A percentile compares a stretch with the other conserved stretches of the same genome.
Evolutionary conservation across 768 basidiomycete species (phyloP).

Genomic region (Xanthoconium stramineum): DNA sequence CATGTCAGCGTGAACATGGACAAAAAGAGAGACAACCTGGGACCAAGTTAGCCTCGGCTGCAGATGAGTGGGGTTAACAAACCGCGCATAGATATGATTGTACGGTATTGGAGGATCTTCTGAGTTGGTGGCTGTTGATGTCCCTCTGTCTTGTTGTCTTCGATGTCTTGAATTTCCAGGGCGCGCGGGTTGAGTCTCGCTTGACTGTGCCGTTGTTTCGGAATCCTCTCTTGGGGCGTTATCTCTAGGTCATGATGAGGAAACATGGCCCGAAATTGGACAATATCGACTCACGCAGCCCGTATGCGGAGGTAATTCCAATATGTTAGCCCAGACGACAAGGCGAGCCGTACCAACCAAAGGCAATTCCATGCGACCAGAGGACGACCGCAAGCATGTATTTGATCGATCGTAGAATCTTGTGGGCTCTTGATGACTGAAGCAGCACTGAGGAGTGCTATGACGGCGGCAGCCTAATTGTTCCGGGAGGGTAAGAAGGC

Average conservation of each 20-base stretch:
- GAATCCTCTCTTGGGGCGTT: constrained; percentile 27
- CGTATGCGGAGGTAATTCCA: constrained; percentile 51
- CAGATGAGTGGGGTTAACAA: not conserved
- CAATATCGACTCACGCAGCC: constrained; percentile 27
- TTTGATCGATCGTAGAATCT: constrained; percentile 44
- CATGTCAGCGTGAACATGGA: constrained; percentile 74
- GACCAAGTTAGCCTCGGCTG: constrained; percentile 15
- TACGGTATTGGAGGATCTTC: constrained; percentile 26
- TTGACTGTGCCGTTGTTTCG: constrained; percentile 25
- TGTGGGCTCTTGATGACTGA: constrained; percentile 47
- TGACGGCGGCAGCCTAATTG: constrained; percentile 48
- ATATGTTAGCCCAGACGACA: constrained; percentile 48
- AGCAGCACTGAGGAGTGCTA: constrained; percentile 47
- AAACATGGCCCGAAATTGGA: not conserved
- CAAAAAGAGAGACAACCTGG: constrained; percentile 55
- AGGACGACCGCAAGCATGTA: constrained; percentile 60
- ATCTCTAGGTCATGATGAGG: constrained; percentile 20
- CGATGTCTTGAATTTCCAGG: constrained; percentile 15
- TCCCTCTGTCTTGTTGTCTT: constrained; percentile 20
- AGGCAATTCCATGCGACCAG: constrained; percentile 65
- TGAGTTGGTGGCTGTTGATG: constrained; percentile 18
- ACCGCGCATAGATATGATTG: constrained; percentile 30
- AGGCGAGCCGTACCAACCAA: constrained; percentile 54
- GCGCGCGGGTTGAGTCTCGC: constrained; percentile 18
- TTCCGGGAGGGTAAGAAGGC: constrained; percentile 2